Evolutionary conservation across 352 stramenopile species (phyloP).

Genomic region (Halophytophthora batemanensis): DNA sequence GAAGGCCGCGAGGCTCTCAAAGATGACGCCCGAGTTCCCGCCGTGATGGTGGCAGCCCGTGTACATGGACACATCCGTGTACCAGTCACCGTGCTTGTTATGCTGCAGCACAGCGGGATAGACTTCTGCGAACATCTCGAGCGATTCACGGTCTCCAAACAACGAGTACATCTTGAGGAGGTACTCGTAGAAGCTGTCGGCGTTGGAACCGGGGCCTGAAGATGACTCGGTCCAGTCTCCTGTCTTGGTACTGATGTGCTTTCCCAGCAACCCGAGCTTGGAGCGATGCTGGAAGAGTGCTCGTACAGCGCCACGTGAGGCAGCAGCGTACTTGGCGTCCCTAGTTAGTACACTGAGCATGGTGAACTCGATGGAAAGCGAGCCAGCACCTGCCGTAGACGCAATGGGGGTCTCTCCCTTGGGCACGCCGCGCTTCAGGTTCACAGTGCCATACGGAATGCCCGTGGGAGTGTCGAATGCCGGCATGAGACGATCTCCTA

Average conservation of each 20-base stretch:
- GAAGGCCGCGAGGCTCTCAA: conserved; percentile 93
- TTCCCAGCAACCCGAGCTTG: conserved; percentile 91
- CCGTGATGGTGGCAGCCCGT: conserved; percentile 48
- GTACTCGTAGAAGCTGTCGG: conserved; percentile 99
- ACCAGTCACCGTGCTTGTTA: conserved; percentile 85
- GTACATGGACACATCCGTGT: conserved; percentile 85
- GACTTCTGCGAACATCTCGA: conserved; percentile 89
- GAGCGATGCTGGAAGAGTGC: conserved; percentile 76
- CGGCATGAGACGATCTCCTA: conserved; percentile 93
- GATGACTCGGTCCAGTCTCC: conserved; percentile 83
- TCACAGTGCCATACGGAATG: conserved; percentile 98
- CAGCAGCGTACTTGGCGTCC: conserved; percentile 63
- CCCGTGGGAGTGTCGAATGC: conserved; percentile 95
- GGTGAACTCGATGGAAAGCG: conserved; percentile 96
- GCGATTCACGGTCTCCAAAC: conserved; percentile 91
- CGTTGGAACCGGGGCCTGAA: conserved; percentile 90
- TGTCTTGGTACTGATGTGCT: conserved; percentile 93
- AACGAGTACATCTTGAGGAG: conserved; percentile 96
- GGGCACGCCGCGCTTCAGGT: conserved; percentile 89
- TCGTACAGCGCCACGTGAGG: conserved; percentile 59
- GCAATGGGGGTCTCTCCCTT: conserved; percentile 93
- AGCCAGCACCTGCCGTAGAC: conserved; percentile 95
- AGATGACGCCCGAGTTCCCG: conserved; percentile 39
- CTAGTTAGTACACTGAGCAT: conserved; percentile 89
- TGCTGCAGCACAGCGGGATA: conserved; percentile 63